phyloP scores from a whole-genome alignment of 768 basidiomycete genomes.

The Rhizopogon vesiculosus region DNA sequence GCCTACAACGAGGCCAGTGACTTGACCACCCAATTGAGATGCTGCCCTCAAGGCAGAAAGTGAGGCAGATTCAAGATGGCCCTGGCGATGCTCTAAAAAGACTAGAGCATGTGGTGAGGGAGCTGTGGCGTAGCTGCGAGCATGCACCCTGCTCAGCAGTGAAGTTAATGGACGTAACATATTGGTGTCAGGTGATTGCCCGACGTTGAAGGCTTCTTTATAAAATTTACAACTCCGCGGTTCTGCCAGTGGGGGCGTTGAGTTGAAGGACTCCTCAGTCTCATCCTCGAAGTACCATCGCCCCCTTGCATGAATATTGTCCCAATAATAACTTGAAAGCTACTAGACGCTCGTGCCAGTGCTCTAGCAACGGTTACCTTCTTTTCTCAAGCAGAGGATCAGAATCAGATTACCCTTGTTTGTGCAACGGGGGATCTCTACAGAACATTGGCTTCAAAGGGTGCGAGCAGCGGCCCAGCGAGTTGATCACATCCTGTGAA shows the following conservation, averaged over 20 bases:
- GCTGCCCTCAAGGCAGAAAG: constrained; percentile 93
- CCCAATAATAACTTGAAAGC: no score
- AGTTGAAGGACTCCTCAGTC: no score
- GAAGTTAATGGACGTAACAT: not conserved
- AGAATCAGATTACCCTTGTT: no score
- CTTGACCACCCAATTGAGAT: constrained; percentile 60
- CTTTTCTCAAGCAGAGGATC: not conserved
- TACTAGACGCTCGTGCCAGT: no score
- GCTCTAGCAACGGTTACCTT: not conserved
- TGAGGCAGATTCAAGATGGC: constrained; percentile 74
- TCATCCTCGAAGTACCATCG: no score
- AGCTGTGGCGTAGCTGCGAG: constrained; percentile 44
- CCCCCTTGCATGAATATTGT: no score
- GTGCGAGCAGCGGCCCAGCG: not conserved
- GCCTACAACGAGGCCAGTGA: constrained; percentile 84
- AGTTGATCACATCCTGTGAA: constrained; percentile 1
- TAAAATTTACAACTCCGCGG: not conserved
- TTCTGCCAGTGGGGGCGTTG: not conserved
- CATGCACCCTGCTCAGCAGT: constrained; percentile 24
- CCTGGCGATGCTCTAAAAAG: constrained; percentile 77
- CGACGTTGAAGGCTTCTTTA: not conserved
- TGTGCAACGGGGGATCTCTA: not conserved
- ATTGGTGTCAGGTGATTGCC: no score
- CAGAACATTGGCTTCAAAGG: not conserved
- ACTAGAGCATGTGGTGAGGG: constrained; percentile 67